Conservation (phyloP, 306 rosid genomes). For the Quercus variabilis region DNA sequence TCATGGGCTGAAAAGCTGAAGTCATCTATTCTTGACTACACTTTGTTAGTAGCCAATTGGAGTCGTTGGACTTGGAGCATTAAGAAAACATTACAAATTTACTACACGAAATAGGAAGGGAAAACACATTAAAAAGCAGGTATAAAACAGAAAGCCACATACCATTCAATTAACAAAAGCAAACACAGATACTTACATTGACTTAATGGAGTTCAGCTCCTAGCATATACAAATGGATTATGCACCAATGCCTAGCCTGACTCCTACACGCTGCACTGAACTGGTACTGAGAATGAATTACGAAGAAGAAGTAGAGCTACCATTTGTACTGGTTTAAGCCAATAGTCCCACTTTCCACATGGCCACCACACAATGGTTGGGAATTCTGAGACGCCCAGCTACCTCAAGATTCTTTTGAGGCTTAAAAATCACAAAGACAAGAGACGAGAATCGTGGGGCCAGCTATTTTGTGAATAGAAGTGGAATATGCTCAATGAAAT, state of each 20-base stretch:
- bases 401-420: constrained; percentile 22
- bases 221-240: neutral
- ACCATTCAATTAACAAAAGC: too few relatives aligned
- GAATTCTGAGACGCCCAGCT: neutral
- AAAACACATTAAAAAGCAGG: too few relatives aligned
- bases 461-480: neutral
- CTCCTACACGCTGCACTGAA: neutral
- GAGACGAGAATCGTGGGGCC: neutral
- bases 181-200: neutral
- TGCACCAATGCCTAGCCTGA: neutral
- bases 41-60: neutral
- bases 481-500: constrained; percentile 7
- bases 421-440: neutral
- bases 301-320: neutral
- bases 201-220: neutral
- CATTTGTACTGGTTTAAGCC: neutral
- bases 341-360: constrained; percentile 10
- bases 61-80: neutral
- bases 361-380: constrained; percentile 14
- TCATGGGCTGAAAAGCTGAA: neutral
- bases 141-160: too few relatives aligned
- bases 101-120: neutral
- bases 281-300: neutral
- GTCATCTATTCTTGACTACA: neutral
- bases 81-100: too few relatives aligned